Percentiles rank a stretch among this genome's conserved stretches.
Evolutionary conservation across 768 basidiomycete species (phyloP).

Genomic region (Lactifluus subvellereus): DNA sequence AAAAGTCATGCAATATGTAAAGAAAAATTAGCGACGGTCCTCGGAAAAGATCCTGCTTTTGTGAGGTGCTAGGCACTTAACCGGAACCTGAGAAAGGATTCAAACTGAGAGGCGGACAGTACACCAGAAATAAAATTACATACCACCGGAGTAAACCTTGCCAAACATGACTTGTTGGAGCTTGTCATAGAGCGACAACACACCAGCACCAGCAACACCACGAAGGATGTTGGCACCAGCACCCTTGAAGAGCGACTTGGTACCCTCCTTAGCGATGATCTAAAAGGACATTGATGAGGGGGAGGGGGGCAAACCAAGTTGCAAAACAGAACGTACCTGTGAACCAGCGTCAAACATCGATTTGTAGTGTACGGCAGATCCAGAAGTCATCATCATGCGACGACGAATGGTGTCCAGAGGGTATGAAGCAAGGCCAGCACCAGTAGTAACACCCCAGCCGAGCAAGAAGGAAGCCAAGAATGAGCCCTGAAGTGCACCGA

Average conservation of each 20-base stretch:
- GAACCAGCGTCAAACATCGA: constrained; percentile 96
- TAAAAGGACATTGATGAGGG: neutral
- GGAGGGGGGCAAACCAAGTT: too few species aligned
- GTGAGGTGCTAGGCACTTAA: constrained; percentile 31
- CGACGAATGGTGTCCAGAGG: constrained; percentile 95
- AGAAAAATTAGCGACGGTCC: constrained; percentile 29
- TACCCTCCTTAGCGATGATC: constrained; percentile 94
- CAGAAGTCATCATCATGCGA: constrained; percentile 99
- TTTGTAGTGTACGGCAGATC: constrained; percentile 94
- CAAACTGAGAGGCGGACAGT: neutral
- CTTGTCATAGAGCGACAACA: constrained; percentile 98
- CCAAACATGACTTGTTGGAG: constrained; percentile 94
- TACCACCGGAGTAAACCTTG: constrained; percentile 98
- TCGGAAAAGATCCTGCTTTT: constrained; percentile 17
- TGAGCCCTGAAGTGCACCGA: constrained; percentile 90
- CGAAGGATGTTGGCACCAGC: constrained; percentile 89
- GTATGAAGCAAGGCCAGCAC: constrained; percentile 98
- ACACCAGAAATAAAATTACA: constrained; percentile 24
- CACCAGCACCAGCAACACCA: constrained; percentile 99
- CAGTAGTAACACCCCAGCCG: constrained; percentile 99
- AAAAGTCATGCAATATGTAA: constrained; percentile 30
- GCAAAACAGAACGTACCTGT: constrained; percentile 35
- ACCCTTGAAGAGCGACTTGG: constrained; percentile 97
- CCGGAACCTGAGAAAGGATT: constrained; percentile 34
- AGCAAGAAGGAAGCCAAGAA: constrained; percentile 96